Evolutionary conservation across 352 stramenopile species (phyloP).

Genomic region (Phytopythium delawarense): DNA sequence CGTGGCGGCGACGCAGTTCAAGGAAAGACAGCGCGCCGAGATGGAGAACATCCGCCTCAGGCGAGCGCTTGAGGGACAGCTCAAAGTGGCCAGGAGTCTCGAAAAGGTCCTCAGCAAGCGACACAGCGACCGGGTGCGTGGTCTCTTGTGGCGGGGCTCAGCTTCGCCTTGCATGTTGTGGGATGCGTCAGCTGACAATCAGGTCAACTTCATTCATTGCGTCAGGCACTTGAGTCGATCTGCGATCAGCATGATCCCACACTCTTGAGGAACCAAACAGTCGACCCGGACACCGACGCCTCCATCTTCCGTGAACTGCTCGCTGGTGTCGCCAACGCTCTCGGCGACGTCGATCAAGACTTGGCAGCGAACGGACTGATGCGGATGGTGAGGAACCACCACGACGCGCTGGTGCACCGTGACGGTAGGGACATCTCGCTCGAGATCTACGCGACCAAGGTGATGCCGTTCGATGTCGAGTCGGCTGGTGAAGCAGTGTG

Average conservation of each 20-base stretch:
- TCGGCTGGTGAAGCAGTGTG: slow-evolving; percentile 9
- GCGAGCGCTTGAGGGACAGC: slow-evolving; percentile 35
- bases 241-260: not conserved
- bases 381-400: slow-evolving; percentile 20
- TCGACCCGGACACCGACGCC: slow-evolving; percentile 18
- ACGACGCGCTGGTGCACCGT: slow-evolving; percentile 23
- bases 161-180: too few species aligned
- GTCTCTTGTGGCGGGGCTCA: not conserved
- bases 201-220: not conserved
- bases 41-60: slow-evolving; percentile 39
- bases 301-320: slow-evolving; percentile 21
- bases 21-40: slow-evolving; percentile 41
- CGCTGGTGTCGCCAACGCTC: slow-evolving; percentile 17
- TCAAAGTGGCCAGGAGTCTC: slow-evolving; percentile 39
- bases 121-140: slow-evolving; percentile 13
- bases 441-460: slow-evolving; percentile 49
- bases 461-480: slow-evolving; percentile 47
- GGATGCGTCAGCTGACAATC: not conserved
- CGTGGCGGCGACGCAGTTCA: slow-evolving; percentile 45
- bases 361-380: slow-evolving; percentile 22
- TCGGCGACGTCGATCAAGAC: slow-evolving; percentile 19
- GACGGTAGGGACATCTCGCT: slow-evolving; percentile 20
- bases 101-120: slow-evolving; percentile 32
- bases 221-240: slow-evolving; percentile 14
- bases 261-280: slow-evolving; percentile 5